Evolutionary conservation across 1,284 basidiomycete genomes (phyloP).

Genomic region (Trichosporon sp.): DNA sequence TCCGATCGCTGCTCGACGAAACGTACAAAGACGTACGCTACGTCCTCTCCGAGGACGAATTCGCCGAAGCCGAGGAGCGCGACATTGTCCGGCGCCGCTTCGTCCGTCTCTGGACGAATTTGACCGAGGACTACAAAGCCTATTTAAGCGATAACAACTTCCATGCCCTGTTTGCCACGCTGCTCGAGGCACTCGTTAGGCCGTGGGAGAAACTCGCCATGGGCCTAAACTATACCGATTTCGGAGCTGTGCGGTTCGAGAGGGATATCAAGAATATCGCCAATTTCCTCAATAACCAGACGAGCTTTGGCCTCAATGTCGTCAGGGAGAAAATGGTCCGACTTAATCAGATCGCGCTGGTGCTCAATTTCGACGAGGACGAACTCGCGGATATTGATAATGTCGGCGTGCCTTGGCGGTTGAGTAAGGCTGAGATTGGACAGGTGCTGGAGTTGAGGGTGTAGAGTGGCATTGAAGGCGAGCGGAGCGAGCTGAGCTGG

Average conservation of each 20-base stretch:
- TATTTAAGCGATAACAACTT: conserved; percentile 82
- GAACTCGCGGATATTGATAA: conserved; percentile 85
- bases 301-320: conserved; percentile 64
- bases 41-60: conserved; percentile 79
- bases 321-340: conserved; percentile 85
- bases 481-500: no score
- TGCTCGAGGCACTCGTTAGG: conserved; percentile 75
- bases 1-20: conserved; percentile 76
- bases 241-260: conserved; percentile 96
- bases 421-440: conserved; percentile 71
- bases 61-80: conserved; percentile 73
- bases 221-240: conserved; percentile 81
- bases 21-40: conserved; percentile 86
- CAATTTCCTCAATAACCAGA: conserved; percentile 76
- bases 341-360: conserved; percentile 85
- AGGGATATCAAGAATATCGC: conserved; percentile 81
- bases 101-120: conserved; percentile 69
- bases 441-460: conserved; percentile 59
- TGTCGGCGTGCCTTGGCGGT: conserved; percentile 83
- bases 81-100: conserved; percentile 85
- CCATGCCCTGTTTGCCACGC: conserved; percentile 72
- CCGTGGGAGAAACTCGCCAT: conserved; percentile 90
- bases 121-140: conserved; percentile 80
- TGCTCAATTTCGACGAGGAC: conserved; percentile 83
- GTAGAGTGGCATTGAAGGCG: conserved; percentile 20